Conservation (phyloP, 306 rosid species). For the Malus domestica region DNA sequence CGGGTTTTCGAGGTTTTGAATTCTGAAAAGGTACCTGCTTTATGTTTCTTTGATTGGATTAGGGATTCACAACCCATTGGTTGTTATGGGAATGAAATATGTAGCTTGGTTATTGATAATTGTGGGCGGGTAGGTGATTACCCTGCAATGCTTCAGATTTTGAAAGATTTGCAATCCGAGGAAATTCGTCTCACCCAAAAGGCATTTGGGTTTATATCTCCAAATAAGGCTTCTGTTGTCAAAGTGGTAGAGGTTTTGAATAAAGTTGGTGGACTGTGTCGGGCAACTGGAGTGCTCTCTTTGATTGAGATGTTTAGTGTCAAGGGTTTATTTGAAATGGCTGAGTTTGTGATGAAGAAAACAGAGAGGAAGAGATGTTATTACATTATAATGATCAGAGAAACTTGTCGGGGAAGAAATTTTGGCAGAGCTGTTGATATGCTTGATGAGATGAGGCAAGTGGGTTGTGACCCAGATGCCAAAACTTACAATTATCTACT, state of each 20-base stretch:
- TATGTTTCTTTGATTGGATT: conserved; percentile 56
- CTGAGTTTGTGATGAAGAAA: conserved; percentile 39
- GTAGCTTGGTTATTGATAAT: conserved; percentile 49
- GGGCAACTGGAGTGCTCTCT: conserved; percentile 41
- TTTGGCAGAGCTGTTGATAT: conserved; percentile 38
- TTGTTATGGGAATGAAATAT: conserved; percentile 34
- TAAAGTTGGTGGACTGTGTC: conserved; percentile 54
- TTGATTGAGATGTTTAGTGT: conserved; percentile 50
- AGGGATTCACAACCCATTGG: conserved; percentile 19
- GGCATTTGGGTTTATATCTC: conserved; percentile 53
- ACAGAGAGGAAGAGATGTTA: conserved; percentile 26
- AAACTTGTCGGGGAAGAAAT: conserved; percentile 42
- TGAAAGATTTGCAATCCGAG: conserved; percentile 28
- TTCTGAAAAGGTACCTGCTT: conserved; percentile 36
- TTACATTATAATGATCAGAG: conserved; percentile 48
- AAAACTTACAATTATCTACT: conserved; percentile 38
- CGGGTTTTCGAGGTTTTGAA: conserved; percentile 36
- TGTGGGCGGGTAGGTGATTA: conserved; percentile 53
- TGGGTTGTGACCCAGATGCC: conserved; percentile 29
- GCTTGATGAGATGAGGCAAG: conserved; percentile 46
- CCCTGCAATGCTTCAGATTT: conserved; percentile 40
- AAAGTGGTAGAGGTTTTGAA: conserved; percentile 38
- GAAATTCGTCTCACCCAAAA: conserved; percentile 20
- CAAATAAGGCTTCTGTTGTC: conserved; percentile 27
- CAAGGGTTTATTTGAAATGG: conserved; percentile 40